Evolutionary conservation across 208 protist species (phyloP), one percentile per base, ranked within the genome.

Genomic region (Wallacemonas sp.): DNA sequence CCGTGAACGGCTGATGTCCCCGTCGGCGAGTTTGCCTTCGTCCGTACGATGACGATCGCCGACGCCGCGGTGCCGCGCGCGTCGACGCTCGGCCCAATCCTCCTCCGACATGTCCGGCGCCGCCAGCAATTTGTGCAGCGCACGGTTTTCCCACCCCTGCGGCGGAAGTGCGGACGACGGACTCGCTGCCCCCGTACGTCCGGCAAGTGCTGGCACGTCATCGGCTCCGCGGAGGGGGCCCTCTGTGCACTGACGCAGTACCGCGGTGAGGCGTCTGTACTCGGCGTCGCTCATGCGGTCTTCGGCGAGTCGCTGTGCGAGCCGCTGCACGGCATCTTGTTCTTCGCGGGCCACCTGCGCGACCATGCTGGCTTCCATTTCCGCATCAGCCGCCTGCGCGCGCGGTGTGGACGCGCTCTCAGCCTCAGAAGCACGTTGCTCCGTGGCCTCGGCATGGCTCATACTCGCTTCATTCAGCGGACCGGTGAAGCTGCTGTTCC

Each of bases 401-500:
- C 6, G 41, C n/a, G n/a, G n/a, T n/a, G n/a, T n/a, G n/a, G n/a
- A n/a, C n/a, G n/a, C n/a, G n/a, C n/a, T n/a, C n/a, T 57, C 29
- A 5, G 8, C 5, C 13, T 19, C n/a, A 3, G 30, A 1, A 2
- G 50, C 50, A 21, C 21, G 50, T 32, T 39, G 26, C 30, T 33
- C 50, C 0, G 38, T 6, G 10, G 29, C 12, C 29, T 57, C 50
- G 9, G 9, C 50, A 9, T 26, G 50, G n/a, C 5, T 38, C 30
- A 37, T 32, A 21, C 50, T 57, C 50, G 33, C 50, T 32, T 57
- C 50, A 39, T 57, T 57, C 21, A 26, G 50, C 15, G 4, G 50
- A 22, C 50, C 50, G 5, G 26, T 41, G 50, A 57, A 57, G 29
- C 50, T 57, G 29, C 50, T 57, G 32, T 57, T 57, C 17, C 29